Percentiles rank a stretch among this genome's conserved stretches.
phyloP scores from a whole-genome alignment of 805 yeast genomes.

The Yamadazyma nakazawae region DNA sequence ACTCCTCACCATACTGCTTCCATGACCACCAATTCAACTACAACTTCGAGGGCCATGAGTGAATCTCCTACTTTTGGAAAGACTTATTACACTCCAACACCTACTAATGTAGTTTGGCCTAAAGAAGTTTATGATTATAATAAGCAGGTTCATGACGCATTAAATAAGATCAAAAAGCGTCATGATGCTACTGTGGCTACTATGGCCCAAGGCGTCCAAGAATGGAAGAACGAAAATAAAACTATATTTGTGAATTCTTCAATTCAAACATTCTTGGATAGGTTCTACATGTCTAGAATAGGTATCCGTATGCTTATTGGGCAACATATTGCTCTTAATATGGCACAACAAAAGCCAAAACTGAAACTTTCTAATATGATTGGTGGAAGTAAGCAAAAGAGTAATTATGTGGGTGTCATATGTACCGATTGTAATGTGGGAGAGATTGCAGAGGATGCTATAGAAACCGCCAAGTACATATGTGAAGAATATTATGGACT shows the following conservation, averaged over 20 bases:
- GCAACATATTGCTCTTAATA: slow-evolving; percentile 83
- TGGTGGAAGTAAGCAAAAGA: slow-evolving; percentile 28
- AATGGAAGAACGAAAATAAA: slow-evolving; percentile 65
- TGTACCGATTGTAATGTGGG: slow-evolving; percentile 81
- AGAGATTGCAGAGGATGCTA: slow-evolving; percentile 82
- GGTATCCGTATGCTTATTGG: slow-evolving; percentile 93
- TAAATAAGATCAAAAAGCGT: slow-evolving; percentile 70
- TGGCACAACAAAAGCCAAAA: slow-evolving; percentile 51
- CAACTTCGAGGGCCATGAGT: slow-evolving; percentile 9
- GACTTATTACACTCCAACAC: slow-evolving; percentile 52
- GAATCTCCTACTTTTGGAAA: slow-evolving; percentile 42
- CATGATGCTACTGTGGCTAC: slow-evolving; percentile 94
- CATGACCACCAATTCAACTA: background rate
- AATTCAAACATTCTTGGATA: slow-evolving; percentile 76
- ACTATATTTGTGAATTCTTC: slow-evolving; percentile 59
- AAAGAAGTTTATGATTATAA: slow-evolving; percentile 71
- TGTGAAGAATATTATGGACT: slow-evolving; percentile 90
- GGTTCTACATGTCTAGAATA: slow-evolving; percentile 86
- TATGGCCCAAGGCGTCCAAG: slow-evolving; percentile 87
- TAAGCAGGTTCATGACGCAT: slow-evolving; percentile 58
- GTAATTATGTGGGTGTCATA: slow-evolving; percentile 83
- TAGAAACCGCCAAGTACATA: slow-evolving; percentile 84
- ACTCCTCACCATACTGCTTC: background rate
- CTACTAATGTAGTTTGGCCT: slow-evolving; percentile 62
- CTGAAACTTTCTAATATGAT: slow-evolving; percentile 34